Evolutionary conservation across 495 filamentous ascomycete species (phyloP), one percentile per base, ranked within the genome.

Genomic region (Hypoxylon crocopeplum): DNA sequence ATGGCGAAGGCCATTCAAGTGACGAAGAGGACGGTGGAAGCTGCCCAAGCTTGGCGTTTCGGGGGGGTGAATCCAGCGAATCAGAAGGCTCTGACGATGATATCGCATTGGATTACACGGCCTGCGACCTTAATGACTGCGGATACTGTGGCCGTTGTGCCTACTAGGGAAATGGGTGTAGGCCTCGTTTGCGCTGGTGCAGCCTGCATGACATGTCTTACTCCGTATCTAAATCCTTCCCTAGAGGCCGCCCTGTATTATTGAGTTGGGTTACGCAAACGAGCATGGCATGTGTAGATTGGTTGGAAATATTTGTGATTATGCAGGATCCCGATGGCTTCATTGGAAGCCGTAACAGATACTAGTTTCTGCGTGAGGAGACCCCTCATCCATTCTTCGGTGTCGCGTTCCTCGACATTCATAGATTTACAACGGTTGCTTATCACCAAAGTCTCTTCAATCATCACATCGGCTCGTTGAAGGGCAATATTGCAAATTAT

Each of bases 121-220:
- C 72, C 19, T 78, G 77, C 49, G 54, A 68, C 22, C 53, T 70
- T 6, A n/a, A n/a, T n/a, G 58, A 47, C 1, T 80, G 76, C 56
- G 77, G 72, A 6, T 77, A 80, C 44, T 80, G 77, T 50, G 77
- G 77, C 37, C 59, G 33, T n/a, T 69, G 62, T 62, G 47, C 38
- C 17, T 68, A 34, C 5, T 29, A 37, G 20, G 16, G 16, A 46
- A 5, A 21, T 30, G 10, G n/a, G 39, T 39, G 24, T 33, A 34
- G 27, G 33, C 20, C 25, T 51, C 40, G 27, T 57, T 42, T 52
- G 39, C 29, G 39, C 29, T 42, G 36, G 52, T 21, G n/a, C 22
- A 44, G 34, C 39, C 41, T 46, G 48, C 37, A 38, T 48, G 34
- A 44, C 11, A 33, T 40, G 12, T 32, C 29, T n/a, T 34, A 39